A percentile compares a stretch with the other conserved stretches of the same genome.
These are phyloP conservation scores for Colletotrichum abscissum DNA, from an alignment of 2,329 filamentous ascomycete species.

Conservation along the genomic window DNA sequence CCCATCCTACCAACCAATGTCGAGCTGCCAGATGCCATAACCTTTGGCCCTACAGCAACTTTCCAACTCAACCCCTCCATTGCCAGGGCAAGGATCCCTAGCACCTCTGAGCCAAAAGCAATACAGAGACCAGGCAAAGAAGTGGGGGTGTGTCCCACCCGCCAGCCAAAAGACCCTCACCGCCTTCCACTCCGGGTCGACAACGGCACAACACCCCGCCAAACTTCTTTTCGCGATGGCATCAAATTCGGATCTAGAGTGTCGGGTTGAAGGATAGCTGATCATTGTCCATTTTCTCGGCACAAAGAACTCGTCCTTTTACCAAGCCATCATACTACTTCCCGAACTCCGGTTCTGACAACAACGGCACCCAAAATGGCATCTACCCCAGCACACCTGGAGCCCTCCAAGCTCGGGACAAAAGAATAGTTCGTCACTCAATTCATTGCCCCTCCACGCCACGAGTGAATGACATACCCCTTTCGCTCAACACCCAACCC, in stretches of 20 bases:
- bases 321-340: too few relatives aligned
- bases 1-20: neutral
- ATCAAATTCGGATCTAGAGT: conserved; percentile 13
- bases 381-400: conserved; percentile 72
- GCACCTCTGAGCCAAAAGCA: neutral
- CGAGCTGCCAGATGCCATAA: neutral
- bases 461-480: neutral
- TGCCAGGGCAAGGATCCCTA: neutral
- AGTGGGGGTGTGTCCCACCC: neutral
- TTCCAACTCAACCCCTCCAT: neutral
- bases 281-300: neutral
- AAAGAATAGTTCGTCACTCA: conserved; percentile 81
- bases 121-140: neutral
- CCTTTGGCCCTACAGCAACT: neutral
- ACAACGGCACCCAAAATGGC: neutral
- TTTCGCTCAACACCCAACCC: conserved; percentile 14
- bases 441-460: conserved; percentile 11
- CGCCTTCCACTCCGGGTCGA: conserved; percentile 9
- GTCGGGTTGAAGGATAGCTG: neutral
- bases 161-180: neutral
- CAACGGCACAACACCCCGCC: conserved; percentile 18
- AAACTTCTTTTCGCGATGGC: conserved; percentile 27
- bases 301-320: too few relatives aligned
- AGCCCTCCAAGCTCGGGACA: conserved; percentile 84
- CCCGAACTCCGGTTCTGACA: too few relatives aligned